Conservation (phyloP, 1,139 yeast species). For the Candida frijolesensis region DNA sequence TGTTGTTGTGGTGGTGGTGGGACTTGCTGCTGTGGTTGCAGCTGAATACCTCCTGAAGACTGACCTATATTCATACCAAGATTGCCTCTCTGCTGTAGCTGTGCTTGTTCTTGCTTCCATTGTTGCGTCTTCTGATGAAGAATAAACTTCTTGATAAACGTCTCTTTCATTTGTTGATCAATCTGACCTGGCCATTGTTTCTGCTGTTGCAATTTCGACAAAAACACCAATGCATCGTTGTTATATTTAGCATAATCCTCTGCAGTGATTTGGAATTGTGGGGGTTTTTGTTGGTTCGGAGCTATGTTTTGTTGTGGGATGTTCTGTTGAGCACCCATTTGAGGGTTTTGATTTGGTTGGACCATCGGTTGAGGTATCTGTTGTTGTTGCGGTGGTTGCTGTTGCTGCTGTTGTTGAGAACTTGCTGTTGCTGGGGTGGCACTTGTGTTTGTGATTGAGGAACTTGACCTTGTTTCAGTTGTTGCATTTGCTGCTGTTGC, state of each 20-base stretch:
- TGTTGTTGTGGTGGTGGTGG: conserved; percentile 12
- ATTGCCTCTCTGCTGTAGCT: conserved; percentile 7
- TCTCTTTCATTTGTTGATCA: conserved; percentile 38
- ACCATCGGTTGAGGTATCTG: conserved; percentile 16
- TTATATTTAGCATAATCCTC: conserved; percentile 46
- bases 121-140: conserved; percentile 42
- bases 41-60: background rate
- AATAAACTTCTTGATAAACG: conserved; percentile 42
- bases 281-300: conserved; percentile 26
- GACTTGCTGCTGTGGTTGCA: conserved; percentile 4
- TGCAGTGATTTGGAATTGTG: conserved; percentile 41
- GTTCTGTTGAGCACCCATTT: conserved; percentile 4
- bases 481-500: conserved; percentile 7
- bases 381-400: conserved; percentile 16
- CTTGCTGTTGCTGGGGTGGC: conserved; percentile 19
- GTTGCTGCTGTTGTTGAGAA: conserved; percentile 15
- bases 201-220: conserved; percentile 40
- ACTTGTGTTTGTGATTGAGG: conserved; percentile 17
- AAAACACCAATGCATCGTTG: conserved; percentile 43
- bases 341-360: conserved; percentile 2
- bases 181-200: conserved; percentile 36
- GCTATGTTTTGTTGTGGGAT: conserved; percentile 14
- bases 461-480: conserved; percentile 3
- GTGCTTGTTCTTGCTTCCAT: conserved; percentile 40
- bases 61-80: conserved; percentile 3